Evolutionary conservation across 805 yeast genomes (phyloP), one percentile per base, ranked within the genome.

Genomic region (Spathaspora boniae): DNA sequence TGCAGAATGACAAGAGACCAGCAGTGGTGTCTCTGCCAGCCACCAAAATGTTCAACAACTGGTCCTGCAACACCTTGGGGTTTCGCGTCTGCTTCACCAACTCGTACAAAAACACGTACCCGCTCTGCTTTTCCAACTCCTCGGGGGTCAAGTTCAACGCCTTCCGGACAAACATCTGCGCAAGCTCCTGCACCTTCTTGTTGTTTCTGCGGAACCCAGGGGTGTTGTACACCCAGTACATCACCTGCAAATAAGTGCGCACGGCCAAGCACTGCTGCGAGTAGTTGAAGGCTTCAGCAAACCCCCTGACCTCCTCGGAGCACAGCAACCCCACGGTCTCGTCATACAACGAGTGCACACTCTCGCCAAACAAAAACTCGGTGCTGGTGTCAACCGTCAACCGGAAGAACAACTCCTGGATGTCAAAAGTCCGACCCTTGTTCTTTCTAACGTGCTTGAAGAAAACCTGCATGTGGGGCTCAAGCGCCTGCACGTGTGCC

Each of bases 1-100:
- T 41, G 6, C 56, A 41, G 37, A 61, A 61, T 17, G 67, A 58
- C 40, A 63, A 51, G 36, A 61, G 51, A 2, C 65, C 68, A 9
- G 70, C 70, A 16, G 70, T 64, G 21, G 70, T 64, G 44, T 64
- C 70, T 54, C 70, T 61, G 12, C 68, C 70, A 26, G 70, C 70
- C 23, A 64, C 47, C 52, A 64, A 55, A 30, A 64, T 64, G 39
- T 64, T 64, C 44, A 64, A 57, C 40, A 61, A 48, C 40, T 64
- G 70, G 42, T 64, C 68, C 40, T 60, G 54, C 37, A 64, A 57
- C 7, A 53, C 47, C 40, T 49, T 50, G 9, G 65, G 66, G 40
- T 64, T 51, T 41, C 56, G 54, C 8, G 68, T 62, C 31, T 60
- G 57, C 43, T 62, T 62, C 25, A 50, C 67, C 44, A 63, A 58